phyloP scores from a whole-genome alignment of 441 rosid species.

The Syzygium malaccense region DNA sequence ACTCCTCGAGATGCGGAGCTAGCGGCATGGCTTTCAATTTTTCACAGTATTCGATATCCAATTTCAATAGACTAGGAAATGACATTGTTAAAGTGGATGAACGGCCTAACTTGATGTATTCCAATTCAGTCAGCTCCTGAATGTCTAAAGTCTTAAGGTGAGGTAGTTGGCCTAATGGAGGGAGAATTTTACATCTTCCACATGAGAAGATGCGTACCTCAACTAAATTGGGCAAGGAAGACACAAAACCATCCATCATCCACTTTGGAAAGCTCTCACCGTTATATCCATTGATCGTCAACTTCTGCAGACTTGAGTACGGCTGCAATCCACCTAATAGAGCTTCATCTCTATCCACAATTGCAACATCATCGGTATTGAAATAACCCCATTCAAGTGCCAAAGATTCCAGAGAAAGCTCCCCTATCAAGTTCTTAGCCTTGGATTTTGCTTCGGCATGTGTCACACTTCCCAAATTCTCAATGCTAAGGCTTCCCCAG shows the following conservation, averaged over 20 bases:
- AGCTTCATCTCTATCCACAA: not conserved
- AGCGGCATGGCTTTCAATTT: not conserved
- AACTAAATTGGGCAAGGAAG: not conserved
- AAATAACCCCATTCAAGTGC: not conserved
- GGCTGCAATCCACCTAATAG: not conserved
- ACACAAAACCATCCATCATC: not conserved
- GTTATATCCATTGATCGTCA: not conserved
- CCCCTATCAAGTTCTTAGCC: not conserved
- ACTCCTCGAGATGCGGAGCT: not conserved
- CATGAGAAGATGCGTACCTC: not conserved
- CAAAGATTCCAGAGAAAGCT: not conserved
- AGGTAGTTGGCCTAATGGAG: not conserved
- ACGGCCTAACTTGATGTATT: fast-evolving
- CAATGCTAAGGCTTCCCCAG: not conserved
- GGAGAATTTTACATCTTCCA: not conserved
- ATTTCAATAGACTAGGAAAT: not conserved
- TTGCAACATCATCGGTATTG: fast-evolving
- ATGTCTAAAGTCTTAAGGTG: not conserved
- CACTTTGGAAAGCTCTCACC: not conserved
- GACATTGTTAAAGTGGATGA: not conserved
- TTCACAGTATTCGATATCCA: fast-evolving
- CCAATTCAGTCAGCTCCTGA: not conserved
- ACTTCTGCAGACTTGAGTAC: not conserved
- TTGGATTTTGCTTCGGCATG: too few species aligned
- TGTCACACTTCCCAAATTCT: not conserved